These are phyloP conservation scores for Pouteria campechiana DNA, from an alignment of 179 eudicot genomes.

Conservation along the genomic window DNA sequence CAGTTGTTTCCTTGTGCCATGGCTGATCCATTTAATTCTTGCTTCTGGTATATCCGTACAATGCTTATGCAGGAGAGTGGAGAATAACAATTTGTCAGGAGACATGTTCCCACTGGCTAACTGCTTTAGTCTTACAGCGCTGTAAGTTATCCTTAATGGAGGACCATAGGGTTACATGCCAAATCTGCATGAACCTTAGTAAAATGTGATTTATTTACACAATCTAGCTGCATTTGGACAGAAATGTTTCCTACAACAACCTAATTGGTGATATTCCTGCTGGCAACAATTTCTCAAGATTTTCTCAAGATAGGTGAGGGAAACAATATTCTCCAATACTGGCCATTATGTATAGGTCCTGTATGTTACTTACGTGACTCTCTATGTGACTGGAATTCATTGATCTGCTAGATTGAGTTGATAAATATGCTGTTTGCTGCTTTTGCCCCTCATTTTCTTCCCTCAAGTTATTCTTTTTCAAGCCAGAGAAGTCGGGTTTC, in stretches of 20 bases:
- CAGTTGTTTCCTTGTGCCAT: too few species aligned
- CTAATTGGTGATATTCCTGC: conserved; percentile 68
- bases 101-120: conserved; percentile 52
- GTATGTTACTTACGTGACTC: too few species aligned
- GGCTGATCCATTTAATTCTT: neutral
- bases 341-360: too few species aligned
- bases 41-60: too few species aligned
- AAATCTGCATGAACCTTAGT: neutral
- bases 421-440: too few species aligned
- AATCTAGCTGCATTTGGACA: conserved; percentile 14
- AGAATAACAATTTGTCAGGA: conserved; percentile 77
- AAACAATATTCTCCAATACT: too few species aligned
- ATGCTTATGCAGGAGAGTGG: conserved; percentile 62
- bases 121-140: conserved; percentile 59
- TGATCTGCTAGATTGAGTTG: too few species aligned
- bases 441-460: too few species aligned
- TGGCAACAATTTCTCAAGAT: conserved; percentile 85
- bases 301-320: conserved; percentile 73
- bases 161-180: neutral
- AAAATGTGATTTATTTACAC: too few species aligned
- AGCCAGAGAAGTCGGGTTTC: neutral
- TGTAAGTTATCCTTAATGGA: conserved; percentile 34
- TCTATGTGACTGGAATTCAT: too few species aligned
- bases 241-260: conserved; percentile 87
- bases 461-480: too few species aligned